These are phyloP conservation scores for Astragalus membranaceus DNA, from an alignment of 306 rosid species.

Conservation along the genomic window DNA sequence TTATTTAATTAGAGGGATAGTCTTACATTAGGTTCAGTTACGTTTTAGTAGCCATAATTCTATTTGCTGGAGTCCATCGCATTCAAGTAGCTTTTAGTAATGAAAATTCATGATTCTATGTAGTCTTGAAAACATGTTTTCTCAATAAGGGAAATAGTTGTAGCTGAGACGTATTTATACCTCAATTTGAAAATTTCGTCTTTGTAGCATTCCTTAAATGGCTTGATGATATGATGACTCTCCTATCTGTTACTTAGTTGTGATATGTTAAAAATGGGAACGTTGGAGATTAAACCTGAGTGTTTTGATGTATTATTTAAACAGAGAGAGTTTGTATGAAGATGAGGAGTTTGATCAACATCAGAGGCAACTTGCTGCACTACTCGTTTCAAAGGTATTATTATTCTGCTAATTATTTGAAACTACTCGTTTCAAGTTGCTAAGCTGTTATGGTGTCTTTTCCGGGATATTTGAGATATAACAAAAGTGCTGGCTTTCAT, in stretches of 20 bases:
- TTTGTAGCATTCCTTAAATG: neutral
- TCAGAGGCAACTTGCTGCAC: conserved; percentile 88
- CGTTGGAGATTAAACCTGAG: neutral
- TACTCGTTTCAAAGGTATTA: conserved; percentile 84
- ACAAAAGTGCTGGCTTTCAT: neutral
- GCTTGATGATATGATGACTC: neutral
- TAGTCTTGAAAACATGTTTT: neutral
- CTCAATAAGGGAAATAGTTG: neutral
- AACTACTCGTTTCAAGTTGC: neutral
- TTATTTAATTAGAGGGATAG: neutral
- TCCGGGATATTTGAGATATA: neutral
- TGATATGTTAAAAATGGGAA: neutral
- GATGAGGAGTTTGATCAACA: conserved; percentile 90
- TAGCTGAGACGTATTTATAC: neutral
- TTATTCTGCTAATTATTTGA: neutral
- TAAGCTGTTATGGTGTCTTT: neutral
- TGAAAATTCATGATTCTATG: neutral
- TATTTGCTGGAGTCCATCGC: neutral
- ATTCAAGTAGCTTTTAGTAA: neutral
- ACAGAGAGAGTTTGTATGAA: conserved; percentile 93
- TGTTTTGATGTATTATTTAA: neutral
- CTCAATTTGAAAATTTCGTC: neutral
- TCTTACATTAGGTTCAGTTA: neutral
- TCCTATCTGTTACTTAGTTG: neutral
- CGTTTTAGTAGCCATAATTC: neutral